Evolutionary conservation across 2,329 filamentous ascomycete genomes (phyloP).

Genomic region (Botryotinia convoluta): DNA sequence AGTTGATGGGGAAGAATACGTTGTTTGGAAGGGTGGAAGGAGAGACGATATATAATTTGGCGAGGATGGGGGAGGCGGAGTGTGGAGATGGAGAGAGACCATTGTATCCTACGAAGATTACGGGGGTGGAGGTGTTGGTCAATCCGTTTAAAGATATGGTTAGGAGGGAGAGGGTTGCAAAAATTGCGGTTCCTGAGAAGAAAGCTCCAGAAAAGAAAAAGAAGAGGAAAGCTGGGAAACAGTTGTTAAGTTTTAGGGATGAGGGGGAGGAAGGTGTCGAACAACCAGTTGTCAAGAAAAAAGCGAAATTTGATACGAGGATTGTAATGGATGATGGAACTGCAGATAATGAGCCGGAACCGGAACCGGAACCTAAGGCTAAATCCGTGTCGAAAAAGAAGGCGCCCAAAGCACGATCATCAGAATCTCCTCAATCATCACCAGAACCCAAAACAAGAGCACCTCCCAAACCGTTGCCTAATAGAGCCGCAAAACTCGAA

Average conservation of each 20-base stretch:
- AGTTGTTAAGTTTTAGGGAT: slow-evolving; percentile 73
- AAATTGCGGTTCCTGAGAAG: slow-evolving; percentile 46
- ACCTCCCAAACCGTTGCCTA: slow-evolving; percentile 29
- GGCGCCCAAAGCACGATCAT: slow-evolving; percentile 36
- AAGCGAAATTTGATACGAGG: slow-evolving; percentile 74
- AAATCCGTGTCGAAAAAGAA: slow-evolving; percentile 37
- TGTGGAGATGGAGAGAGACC: slow-evolving; percentile 80
- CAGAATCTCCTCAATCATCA: slow-evolving; percentile 40
- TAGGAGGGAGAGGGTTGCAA: slow-evolving; percentile 59
- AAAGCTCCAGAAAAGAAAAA: slow-evolving; percentile 52
- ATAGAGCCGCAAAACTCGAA: slow-evolving; percentile 38
- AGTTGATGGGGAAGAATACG: slow-evolving; percentile 87
- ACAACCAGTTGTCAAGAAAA: slow-evolving; percentile 63
- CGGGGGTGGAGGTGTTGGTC: slow-evolving; percentile 69
- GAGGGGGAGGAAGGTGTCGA: slow-evolving; percentile 54
- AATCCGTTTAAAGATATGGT: slow-evolving; percentile 84
- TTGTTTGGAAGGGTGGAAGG: slow-evolving; percentile 89
- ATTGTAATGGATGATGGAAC: slow-evolving; percentile 63
- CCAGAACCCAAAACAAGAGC: slow-evolving; percentile 40
- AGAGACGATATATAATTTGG: slow-evolving; percentile 92
- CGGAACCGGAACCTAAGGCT: slow-evolving; percentile 37
- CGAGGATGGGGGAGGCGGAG: slow-evolving; percentile 89
- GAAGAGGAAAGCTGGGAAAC: slow-evolving; percentile 74
- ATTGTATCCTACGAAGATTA: slow-evolving; percentile 80
- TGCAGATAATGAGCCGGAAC: slow-evolving; percentile 35